A percentile compares a stretch with the other conserved stretches of the same genome.
phyloP scores from a whole-genome alignment of 2,329 filamentous ascomycete genomes.

The Geosmithia flava region DNA sequence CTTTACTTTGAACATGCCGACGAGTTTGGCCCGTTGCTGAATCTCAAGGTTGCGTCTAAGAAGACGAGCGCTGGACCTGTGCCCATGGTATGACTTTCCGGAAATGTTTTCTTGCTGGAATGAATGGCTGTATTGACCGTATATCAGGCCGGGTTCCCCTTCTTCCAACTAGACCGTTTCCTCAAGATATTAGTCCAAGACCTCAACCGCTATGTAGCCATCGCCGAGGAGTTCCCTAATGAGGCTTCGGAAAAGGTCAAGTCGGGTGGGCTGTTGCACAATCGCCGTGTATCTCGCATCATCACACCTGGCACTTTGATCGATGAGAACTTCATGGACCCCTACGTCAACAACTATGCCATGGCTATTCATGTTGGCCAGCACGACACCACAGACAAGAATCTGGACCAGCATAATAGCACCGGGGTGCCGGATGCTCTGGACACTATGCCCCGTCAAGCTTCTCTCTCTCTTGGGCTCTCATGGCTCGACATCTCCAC shows the following conservation, averaged over 20 bases:
- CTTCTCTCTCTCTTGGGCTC: slow-evolving; percentile 48
- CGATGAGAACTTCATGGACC: slow-evolving; percentile 95
- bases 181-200: slow-evolving; percentile 90
- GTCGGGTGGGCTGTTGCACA: slow-evolving; percentile 68
- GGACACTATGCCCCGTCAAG: slow-evolving; percentile 1
- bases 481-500: slow-evolving; percentile 95
- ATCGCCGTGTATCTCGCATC: slow-evolving; percentile 73
- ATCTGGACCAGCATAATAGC: background rate
- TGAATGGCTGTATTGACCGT: background rate
- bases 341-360: slow-evolving; percentile 85
- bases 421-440: background rate
- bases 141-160: slow-evolving; percentile 74
- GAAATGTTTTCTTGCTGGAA: slow-evolving; percentile 4
- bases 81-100: slow-evolving; percentile 55
- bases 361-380: slow-evolving; percentile 57
- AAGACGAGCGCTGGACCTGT: slow-evolving; percentile 70
- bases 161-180: slow-evolving; percentile 83
- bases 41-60: slow-evolving; percentile 74
- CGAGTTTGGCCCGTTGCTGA: slow-evolving; percentile 73
- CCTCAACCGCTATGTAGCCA: slow-evolving; percentile 78
- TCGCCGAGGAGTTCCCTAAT: slow-evolving; percentile 86
- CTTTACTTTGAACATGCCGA: slow-evolving; percentile 95
- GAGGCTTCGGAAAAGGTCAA: slow-evolving; percentile 57
- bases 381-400: background rate
- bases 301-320: slow-evolving; percentile 93